A percentile compares a stretch with the other conserved stretches of the same genome.
Conservation (phyloP, 1,284 basidiomycete species). For the Rhodotorula sp. region DNA sequence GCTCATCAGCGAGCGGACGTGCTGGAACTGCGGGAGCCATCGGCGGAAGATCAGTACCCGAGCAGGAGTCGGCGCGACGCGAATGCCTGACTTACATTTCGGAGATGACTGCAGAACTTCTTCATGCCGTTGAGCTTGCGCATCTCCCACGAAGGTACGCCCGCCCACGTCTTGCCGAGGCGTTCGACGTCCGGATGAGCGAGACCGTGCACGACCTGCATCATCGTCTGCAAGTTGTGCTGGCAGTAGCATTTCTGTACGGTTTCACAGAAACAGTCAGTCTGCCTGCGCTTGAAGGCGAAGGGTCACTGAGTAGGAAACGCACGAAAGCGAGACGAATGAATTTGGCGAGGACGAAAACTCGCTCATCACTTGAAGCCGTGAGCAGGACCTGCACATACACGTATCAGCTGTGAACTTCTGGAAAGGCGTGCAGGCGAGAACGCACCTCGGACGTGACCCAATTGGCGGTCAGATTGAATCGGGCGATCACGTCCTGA, state of each 20-base stretch:
- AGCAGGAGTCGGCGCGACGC: too few relatives aligned
- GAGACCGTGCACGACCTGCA: slow-evolving; percentile 76
- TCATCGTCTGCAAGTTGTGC: slow-evolving; percentile 75
- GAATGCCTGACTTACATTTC: slow-evolving; percentile 62
- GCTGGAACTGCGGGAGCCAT: slow-evolving; percentile 29
- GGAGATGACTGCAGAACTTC: slow-evolving; percentile 63
- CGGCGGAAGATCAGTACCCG: too few relatives aligned
- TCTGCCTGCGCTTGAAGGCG: too few relatives aligned
- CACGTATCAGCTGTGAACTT: too few relatives aligned
- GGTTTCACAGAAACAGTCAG: slow-evolving; percentile 17
- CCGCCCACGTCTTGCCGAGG: slow-evolving; percentile 66
- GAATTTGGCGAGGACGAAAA: slow-evolving; percentile 69
- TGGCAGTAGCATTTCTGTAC: slow-evolving; percentile 75
- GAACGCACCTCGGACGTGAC: slow-evolving; percentile 46
- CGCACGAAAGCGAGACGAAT: slow-evolving; percentile 82
- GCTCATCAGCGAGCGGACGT: slow-evolving; percentile 65
- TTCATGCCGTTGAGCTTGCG: slow-evolving; percentile 74
- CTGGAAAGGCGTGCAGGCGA: slow-evolving; percentile 48
- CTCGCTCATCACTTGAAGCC: slow-evolving; percentile 58
- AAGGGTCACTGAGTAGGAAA: slow-evolving; percentile 27
- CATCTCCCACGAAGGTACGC: slow-evolving; percentile 69
- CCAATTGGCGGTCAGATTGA: slow-evolving; percentile 82
- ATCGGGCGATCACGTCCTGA: slow-evolving; percentile 74
- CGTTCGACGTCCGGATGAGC: slow-evolving; percentile 69
- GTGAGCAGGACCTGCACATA: slow-evolving; percentile 47